A percentile compares a stretch with the other conserved stretches of the same genome.
Evolutionary conservation across 768 basidiomycete genomes (phyloP).

Genomic region (Boletus vinaceobasis): DNA sequence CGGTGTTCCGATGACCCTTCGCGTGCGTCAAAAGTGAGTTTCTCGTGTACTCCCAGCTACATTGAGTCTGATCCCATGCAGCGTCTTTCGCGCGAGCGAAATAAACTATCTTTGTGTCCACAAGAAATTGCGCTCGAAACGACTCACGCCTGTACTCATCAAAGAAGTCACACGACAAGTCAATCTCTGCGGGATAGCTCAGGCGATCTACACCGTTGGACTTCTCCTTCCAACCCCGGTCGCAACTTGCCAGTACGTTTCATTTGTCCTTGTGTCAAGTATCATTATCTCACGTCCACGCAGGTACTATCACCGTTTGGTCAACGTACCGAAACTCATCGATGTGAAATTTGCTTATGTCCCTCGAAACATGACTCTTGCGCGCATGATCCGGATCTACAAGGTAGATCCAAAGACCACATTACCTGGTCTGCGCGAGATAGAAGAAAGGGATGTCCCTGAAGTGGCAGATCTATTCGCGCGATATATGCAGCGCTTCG

Average conservation of each 20-base stretch:
- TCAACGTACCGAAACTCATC: slow-evolving; percentile 90
- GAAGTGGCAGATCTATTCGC: slow-evolving; percentile 68
- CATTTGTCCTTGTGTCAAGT: not conserved
- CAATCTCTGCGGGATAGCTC: slow-evolving; percentile 86
- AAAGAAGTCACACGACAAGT: slow-evolving; percentile 95
- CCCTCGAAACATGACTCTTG: slow-evolving; percentile 82
- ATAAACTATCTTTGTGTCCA: slow-evolving; percentile 98
- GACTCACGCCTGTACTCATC: slow-evolving; percentile 92
- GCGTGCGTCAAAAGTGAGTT: slow-evolving; percentile 79
- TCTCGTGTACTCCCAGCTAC: not conserved
- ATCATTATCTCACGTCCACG: slow-evolving; percentile 3
- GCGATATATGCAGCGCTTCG: slow-evolving; percentile 82
- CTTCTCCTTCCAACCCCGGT: slow-evolving; percentile 93
- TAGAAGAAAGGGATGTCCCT: slow-evolving; percentile 75
- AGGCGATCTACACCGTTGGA: slow-evolving; percentile 96
- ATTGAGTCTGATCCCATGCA: slow-evolving; percentile 30
- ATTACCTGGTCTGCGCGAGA: slow-evolving; percentile 76
- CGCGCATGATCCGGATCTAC: slow-evolving; percentile 80
- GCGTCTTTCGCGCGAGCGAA: slow-evolving; percentile 72
- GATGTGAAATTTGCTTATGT: slow-evolving; percentile 88
- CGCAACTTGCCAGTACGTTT: slow-evolving; percentile 68
- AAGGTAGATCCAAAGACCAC: slow-evolving; percentile 54
- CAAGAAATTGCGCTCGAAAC: slow-evolving; percentile 95
- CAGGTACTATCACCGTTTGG: slow-evolving; percentile 88
- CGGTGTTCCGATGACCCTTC: slow-evolving; percentile 81